A percentile compares a stretch with the other conserved stretches of the same genome.
These are phyloP conservation scores for Ophiocordyceps camponoti-saundersi DNA, from an alignment of 2,329 filamentous ascomycete genomes.

Conservation along the genomic window DNA sequence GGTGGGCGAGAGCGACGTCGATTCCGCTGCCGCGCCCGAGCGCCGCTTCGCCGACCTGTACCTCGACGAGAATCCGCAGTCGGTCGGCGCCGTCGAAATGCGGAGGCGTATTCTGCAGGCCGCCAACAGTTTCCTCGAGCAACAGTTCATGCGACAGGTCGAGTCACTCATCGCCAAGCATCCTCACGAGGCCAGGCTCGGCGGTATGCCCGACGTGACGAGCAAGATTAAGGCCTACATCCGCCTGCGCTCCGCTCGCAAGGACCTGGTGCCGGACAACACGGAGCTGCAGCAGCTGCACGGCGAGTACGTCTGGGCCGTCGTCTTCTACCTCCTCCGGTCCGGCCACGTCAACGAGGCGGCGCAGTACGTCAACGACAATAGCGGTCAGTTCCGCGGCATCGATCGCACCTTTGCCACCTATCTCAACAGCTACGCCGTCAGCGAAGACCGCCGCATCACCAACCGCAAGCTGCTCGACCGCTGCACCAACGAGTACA, in stretches of 20 bases:
- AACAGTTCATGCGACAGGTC: conserved; percentile 61
- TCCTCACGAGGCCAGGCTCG: conserved; percentile 74
- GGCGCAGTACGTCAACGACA: conserved; percentile 66
- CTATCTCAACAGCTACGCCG: conserved; percentile 74
- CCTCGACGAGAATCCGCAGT: conserved; percentile 54
- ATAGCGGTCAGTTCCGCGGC: conserved; percentile 67
- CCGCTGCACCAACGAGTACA: conserved; percentile 79
- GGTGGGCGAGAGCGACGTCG: conserved; percentile 48
- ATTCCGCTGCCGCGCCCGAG: conserved; percentile 48
- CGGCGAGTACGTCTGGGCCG: conserved; percentile 80
- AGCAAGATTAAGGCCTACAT: conserved; percentile 92
- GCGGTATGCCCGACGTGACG: conserved; percentile 71
- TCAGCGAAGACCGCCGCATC: conserved; percentile 59
- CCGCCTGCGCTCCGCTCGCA: conserved; percentile 59
- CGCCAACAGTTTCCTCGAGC: conserved; percentile 65
- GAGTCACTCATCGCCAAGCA: conserved; percentile 66
- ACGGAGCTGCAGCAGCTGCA: conserved; percentile 64
- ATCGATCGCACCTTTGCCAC: conserved; percentile 80
- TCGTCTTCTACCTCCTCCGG: conserved; percentile 82
- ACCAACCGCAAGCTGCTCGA: conserved; percentile 60
- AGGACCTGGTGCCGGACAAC: conserved; percentile 70
- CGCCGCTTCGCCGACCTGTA: conserved; percentile 65
- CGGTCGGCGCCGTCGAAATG: conserved; percentile 44
- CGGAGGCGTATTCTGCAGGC: conserved; percentile 68
- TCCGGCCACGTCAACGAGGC: conserved; percentile 75